Percentiles rank a stretch among this genome's conserved stretches.
These are phyloP conservation scores for Hanseniaspora taiwanica DNA, from an alignment of 805 yeast genomes.

Conservation along the genomic window DNA sequence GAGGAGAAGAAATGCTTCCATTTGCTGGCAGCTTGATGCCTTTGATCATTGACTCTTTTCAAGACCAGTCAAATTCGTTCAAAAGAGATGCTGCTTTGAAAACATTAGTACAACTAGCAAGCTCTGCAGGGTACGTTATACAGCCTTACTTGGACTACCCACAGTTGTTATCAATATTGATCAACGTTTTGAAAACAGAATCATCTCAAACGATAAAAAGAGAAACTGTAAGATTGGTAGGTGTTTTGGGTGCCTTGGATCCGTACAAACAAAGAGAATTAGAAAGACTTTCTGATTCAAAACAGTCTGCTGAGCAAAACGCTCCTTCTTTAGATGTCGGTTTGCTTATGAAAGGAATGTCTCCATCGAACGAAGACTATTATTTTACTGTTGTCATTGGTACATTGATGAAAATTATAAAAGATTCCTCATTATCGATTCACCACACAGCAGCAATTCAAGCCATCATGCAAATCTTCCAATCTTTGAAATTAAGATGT, in stretches of 20 bases:
- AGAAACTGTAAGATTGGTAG: conserved; percentile 80
- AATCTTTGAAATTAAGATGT: conserved; percentile 76
- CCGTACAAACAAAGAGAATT: conserved; percentile 92
- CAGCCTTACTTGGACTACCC: conserved; percentile 90
- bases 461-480: conserved; percentile 83
- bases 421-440: conserved; percentile 70
- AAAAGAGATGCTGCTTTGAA: conserved; percentile 84
- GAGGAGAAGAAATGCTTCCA: conserved; percentile 70
- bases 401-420: conserved; percentile 68
- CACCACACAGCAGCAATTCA: conserved; percentile 92
- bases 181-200: conserved; percentile 72
- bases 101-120: conserved; percentile 77
- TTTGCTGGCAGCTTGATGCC: conserved; percentile 77
- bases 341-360: conserved; percentile 81
- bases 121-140: conserved; percentile 88
- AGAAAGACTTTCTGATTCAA: conserved; percentile 49
- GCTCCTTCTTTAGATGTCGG: conserved; percentile 88
- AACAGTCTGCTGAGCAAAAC: conserved; percentile 50
- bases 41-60: conserved; percentile 69
- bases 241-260: conserved; percentile 91
- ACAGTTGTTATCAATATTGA: conserved; percentile 67
- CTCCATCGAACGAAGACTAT: conserved; percentile 86
- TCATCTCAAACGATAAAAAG: conserved; percentile 60
- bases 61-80: conserved; percentile 79
- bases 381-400: conserved; percentile 90